Evolutionary conservation across 1,284 basidiomycete genomes (phyloP), one percentile per base, ranked within the genome.

Genomic region (Inonotus hispidus): DNA sequence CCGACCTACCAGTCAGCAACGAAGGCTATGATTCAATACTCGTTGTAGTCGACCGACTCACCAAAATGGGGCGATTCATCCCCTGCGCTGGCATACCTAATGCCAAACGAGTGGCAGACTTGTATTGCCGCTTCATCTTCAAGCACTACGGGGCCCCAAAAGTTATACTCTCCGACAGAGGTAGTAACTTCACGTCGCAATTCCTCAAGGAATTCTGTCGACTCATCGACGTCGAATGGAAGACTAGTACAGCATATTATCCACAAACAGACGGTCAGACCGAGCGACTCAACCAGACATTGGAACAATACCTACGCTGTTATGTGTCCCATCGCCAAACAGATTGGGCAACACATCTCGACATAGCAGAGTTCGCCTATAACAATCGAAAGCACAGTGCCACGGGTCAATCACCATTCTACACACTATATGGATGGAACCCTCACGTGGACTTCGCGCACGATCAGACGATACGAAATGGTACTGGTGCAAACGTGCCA

Each of bases 11-110:
- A 46, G 49, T 62, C 6, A 71, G 67, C 0, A 49, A 21, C 13
- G 25, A 71, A n/a, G 77, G 74, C 0, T 73, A 66, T 37, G 66
- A 81, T 58, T 38, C 67, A 0, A 73, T 82, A 39, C 56, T 78
- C 0, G 72, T 74, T 0, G 59, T 79, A 0, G 71, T 77, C 0
- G 74, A 80, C 59, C 53, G 64, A 0, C 68, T 78, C 10, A 72
- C 69, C 0, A 78, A 75, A 66, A 59, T 65, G 63, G 64, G 61
- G 19, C 56, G 69, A 52, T 64, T 75, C 50, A 66, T 71, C 46
- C 70, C 72, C 7, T 68, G 67, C 25, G 61, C 43, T 0, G 70
- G 70, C 4, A 67, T 63, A 2, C 68, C 72, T 0, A 70, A 69
- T 0, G 65, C 73, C 0, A 21, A 62, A 41, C 68, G 68, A 0